Evolutionary conservation across 441 rosid genomes (phyloP), one percentile per base, ranked within the genome.

Genomic region (Biscutella laevigata): DNA sequence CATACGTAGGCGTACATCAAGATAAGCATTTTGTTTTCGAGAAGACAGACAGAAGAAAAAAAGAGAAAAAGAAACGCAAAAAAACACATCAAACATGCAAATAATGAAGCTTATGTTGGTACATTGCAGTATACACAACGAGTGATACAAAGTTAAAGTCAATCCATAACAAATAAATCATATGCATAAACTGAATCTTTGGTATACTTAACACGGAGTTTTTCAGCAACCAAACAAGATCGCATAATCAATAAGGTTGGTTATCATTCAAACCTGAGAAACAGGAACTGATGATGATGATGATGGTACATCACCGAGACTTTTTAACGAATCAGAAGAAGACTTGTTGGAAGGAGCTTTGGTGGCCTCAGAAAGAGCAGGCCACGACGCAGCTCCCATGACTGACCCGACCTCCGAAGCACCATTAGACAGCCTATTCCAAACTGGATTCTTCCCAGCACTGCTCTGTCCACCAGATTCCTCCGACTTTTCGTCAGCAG

Each of bases 371-470:
- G 87, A 67, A 37, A 91, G 71, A 43, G 94, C 81, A n/a, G 98
- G 96, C 98, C 98, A 91, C 0, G 78, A 69, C 28, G 68, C 74
- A 35, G 90, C 82, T 59, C 78, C 98, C 88, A 91, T 91, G 16
- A 86, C 83, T 27, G 80, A 66, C 24, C 69, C 87, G 2, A 57
- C 47, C 60, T 80, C 94, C 40, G 68, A 61, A 5, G 74, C 70
- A 4, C 81, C 86, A 65, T 82, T 81, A 5, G 83, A 77, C 4
- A 87, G 96, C 67, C 57, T 74, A 41, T 69, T 85, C 96, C 96
- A 85, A 9, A 66, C 91, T 15, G 77, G 77, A 62, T 57, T 80
- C 81, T 75, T 84, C 42, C 86, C 89, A 0, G 71, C 82, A 82
- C 79, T 78, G 37, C 73, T 77, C 10, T 55, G 71, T 17, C 19